These are phyloP conservation scores for Pseudogymnoascus pannorum DNA, from an alignment of 2,329 filamentous ascomycete species.

Conservation along the genomic window DNA sequence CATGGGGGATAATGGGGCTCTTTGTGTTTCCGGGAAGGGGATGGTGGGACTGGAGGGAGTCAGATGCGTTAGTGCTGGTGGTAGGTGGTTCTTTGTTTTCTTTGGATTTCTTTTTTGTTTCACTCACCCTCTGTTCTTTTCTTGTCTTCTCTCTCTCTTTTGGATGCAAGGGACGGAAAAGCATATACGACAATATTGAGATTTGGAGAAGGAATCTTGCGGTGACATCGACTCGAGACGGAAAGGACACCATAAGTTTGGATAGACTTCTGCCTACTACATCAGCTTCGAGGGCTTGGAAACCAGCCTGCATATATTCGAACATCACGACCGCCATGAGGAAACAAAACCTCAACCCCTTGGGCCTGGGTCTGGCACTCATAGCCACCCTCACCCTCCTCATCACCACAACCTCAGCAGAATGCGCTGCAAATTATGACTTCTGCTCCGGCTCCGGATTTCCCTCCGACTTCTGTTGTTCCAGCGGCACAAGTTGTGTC, in stretches of 20 bases:
- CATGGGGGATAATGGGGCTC: not conserved
- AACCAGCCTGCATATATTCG: not conserved
- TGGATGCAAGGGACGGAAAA: not conserved
- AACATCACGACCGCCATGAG: not conserved
- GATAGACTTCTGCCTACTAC: not conserved
- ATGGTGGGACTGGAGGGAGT: not conserved
- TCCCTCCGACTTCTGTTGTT: slow-evolving; percentile 62
- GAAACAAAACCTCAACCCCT: not conserved
- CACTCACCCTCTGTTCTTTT: slow-evolving; percentile 21
- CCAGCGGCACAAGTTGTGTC: slow-evolving; percentile 45
- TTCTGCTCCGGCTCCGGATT: slow-evolving; percentile 48
- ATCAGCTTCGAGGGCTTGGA: not conserved
- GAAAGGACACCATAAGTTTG: not conserved
- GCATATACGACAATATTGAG: not conserved
- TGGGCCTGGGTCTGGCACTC: not conserved
- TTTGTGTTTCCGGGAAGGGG: not conserved
- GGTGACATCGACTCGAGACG: not conserved
- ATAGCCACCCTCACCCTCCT: slow-evolving; percentile 20
- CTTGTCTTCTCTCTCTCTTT: not conserved
- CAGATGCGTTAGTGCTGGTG: not conserved
- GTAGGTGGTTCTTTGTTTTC: not conserved
- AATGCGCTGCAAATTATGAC: slow-evolving; percentile 36
- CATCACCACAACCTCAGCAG: slow-evolving; percentile 32
- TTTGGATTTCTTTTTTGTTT: not conserved
- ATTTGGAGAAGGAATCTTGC: not conserved